These are phyloP conservation scores for Carex arenaria DNA, from an alignment of 202 grass and related monocot genomes.

Conservation along the genomic window DNA sequence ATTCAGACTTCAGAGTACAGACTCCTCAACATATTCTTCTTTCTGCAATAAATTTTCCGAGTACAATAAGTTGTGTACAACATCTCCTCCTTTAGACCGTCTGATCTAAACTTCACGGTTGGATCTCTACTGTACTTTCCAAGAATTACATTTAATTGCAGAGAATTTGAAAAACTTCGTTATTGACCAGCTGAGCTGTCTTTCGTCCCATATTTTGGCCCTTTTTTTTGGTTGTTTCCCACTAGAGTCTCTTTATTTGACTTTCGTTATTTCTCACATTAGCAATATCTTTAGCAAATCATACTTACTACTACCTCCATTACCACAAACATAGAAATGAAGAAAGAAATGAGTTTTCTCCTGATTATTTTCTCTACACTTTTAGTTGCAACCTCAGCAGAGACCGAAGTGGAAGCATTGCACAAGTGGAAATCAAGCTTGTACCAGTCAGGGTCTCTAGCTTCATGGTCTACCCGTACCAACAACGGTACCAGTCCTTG, in stretches of 20 bases:
- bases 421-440: conserved; percentile 64
- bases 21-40: too few relatives aligned
- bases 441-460: not conserved
- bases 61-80: not conserved
- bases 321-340: not conserved
- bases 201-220: not conserved
- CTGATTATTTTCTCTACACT: not conserved
- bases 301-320: not conserved
- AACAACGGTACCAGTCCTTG: conserved; percentile 31
- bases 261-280: not conserved
- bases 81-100: not conserved
- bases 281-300: not conserved
- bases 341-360: not conserved
- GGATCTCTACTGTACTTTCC: not conserved
- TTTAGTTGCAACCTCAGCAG: not conserved
- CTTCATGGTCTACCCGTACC: conserved; percentile 19
- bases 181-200: not conserved
- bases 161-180: not conserved
- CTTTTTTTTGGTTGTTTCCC: not conserved
- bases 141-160: not conserved
- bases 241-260: too few relatives aligned
- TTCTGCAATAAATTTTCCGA: too few relatives aligned
- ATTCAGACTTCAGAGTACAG: too few relatives aligned
- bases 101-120: not conserved
- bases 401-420: conserved; percentile 35